Conservation (phyloP, 2,329 filamentous ascomycete species). For the Helicocarpus griseus region DNA sequence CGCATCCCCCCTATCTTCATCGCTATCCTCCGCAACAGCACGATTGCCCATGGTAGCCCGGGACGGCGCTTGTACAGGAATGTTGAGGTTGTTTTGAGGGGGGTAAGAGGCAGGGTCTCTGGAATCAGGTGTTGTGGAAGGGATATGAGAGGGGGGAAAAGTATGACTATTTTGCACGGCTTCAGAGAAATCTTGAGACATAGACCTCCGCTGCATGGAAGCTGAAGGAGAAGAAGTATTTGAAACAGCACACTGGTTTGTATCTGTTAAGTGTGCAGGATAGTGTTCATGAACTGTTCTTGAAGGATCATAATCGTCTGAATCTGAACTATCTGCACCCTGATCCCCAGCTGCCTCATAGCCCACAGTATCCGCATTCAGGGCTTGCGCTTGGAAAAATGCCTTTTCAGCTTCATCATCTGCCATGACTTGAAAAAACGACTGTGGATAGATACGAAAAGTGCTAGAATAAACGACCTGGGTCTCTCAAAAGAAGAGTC, state of each 20-base stretch:
- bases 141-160: slow-evolving; percentile 21
- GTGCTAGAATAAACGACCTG: not conserved
- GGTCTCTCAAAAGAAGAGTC: not conserved
- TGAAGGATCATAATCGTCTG: slow-evolving; percentile 48
- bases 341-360: slow-evolving; percentile 38
- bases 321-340: slow-evolving; percentile 44
- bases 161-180: slow-evolving; percentile 19
- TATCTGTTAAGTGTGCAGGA: slow-evolving; percentile 23
- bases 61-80: slow-evolving; percentile 33
- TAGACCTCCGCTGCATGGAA: slow-evolving; percentile 15
- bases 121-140: slow-evolving; percentile 27
- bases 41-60: slow-evolving; percentile 52
- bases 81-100: slow-evolving; percentile 17
- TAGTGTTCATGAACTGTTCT: slow-evolving; percentile 37
- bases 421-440: slow-evolving; percentile 31
- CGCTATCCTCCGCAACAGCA: slow-evolving; percentile 53
- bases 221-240: slow-evolving; percentile 18
- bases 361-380: slow-evolving; percentile 30
- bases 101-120: slow-evolving; percentile 22
- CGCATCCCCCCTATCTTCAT: slow-evolving; percentile 40
- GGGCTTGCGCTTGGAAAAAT: slow-evolving; percentile 42
- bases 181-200: slow-evolving; percentile 21
- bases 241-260: slow-evolving; percentile 21
- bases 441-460: not conserved
- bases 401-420: slow-evolving; percentile 45